phyloP scores from a whole-genome alignment of 768 basidiomycete species.

The Tulasnella sp. region DNA sequence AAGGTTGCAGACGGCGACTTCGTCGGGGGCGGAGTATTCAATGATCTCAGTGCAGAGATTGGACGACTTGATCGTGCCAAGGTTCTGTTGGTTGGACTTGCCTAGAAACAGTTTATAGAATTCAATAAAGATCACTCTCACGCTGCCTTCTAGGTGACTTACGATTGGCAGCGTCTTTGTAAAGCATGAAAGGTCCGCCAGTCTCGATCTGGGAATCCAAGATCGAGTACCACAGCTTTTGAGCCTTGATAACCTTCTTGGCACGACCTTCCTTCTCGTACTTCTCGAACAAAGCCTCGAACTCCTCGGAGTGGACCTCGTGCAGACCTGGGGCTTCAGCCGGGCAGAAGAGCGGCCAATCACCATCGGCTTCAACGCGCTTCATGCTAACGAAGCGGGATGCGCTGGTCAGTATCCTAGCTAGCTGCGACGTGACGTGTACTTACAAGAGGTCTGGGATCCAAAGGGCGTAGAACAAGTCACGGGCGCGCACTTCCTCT shows the following conservation, averaged over 20 bases:
- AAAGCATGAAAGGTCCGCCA: constrained; percentile 97
- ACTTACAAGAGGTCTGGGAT: constrained; percentile 92
- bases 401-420: not conserved
- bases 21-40: constrained; percentile 95
- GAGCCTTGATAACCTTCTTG: constrained; percentile 80
- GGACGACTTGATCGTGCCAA: constrained; percentile 98
- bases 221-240: constrained; percentile 98
- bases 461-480: constrained; percentile 98
- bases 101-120: constrained; percentile 41
- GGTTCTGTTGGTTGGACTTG: constrained; percentile 98
- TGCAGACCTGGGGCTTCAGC: constrained; percentile 88
- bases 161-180: constrained; percentile 96
- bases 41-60: constrained; percentile 99
- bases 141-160: constrained; percentile 34
- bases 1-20: constrained; percentile 97
- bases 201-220: constrained; percentile 97
- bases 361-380: constrained; percentile 79
- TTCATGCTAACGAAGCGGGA: constrained; percentile 68
- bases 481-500: constrained; percentile 93
- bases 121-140: not conserved
- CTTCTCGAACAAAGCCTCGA: constrained; percentile 75
- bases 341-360: constrained; percentile 98
- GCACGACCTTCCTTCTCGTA: constrained; percentile 90
- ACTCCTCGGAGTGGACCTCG: constrained; percentile 87
- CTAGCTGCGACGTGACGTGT: not conserved